These are phyloP conservation scores for Xerocomus minutiporus DNA, from an alignment of 1,284 basidiomycete genomes.

Conservation along the genomic window DNA sequence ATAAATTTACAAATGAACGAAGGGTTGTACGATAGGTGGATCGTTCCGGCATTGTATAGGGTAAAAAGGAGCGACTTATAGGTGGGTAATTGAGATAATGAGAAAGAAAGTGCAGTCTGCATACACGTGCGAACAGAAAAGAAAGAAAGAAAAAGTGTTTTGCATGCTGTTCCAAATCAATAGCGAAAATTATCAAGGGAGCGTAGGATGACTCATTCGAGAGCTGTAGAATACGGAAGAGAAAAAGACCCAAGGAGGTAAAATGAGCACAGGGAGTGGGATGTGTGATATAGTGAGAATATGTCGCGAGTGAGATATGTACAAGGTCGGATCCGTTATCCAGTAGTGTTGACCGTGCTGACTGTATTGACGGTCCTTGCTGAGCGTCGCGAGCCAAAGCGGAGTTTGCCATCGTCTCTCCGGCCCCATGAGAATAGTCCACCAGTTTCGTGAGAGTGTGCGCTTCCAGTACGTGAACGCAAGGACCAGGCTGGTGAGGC, in stretches of 20 bases:
- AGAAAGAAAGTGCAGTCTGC: neutral
- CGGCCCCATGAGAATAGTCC: slow-evolving; percentile 64
- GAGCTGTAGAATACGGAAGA: slow-evolving; percentile 13
- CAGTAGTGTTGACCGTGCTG: slow-evolving; percentile 11
- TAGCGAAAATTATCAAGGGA: slow-evolving; percentile 32
- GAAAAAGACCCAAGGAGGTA: neutral
- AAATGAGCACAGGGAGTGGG: slow-evolving; percentile 9
- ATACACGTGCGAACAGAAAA: slow-evolving; percentile 12
- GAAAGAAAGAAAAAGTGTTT: neutral
- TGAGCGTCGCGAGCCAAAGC: slow-evolving; percentile 68
- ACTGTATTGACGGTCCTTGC: slow-evolving; percentile 45
- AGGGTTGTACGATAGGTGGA: slow-evolving; percentile 22
- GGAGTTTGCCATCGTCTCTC: slow-evolving; percentile 51
- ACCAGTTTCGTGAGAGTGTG: slow-evolving; percentile 56
- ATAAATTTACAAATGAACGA: slow-evolving; percentile 24
- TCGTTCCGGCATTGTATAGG: slow-evolving; percentile 14
- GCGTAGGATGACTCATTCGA: slow-evolving; percentile 25
- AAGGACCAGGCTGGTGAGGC: slow-evolving; percentile 77
- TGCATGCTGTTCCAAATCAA: slow-evolving; percentile 18
- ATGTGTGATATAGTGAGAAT: neutral
- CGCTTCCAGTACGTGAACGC: slow-evolving; percentile 68
- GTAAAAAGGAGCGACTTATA: slow-evolving; percentile 17
- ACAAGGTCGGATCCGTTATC: slow-evolving; percentile 15
- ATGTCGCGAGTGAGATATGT: neutral
- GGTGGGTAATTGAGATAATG: slow-evolving; percentile 5